Evolutionary conservation across 2,329 filamentous ascomycete genomes (phyloP), one percentile per base, ranked within the genome.

Genomic region (Colletotrichum theobromicola): DNA sequence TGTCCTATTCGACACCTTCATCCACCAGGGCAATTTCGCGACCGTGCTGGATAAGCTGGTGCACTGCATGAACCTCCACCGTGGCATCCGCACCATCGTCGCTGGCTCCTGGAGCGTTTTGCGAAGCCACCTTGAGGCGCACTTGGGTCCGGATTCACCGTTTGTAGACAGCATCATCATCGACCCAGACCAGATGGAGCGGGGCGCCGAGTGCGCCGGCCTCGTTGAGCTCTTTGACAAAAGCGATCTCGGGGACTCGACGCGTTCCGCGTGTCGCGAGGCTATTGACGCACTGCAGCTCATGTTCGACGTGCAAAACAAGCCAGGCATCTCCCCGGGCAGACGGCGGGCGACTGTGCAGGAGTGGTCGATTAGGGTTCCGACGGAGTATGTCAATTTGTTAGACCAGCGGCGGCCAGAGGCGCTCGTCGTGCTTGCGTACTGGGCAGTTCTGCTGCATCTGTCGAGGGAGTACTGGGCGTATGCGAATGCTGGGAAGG

Each of bases 401-500:
- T 76, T 88, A 9, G 79, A 81, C 16, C 73, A 78, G 37, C 80
- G 81, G 46, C 76, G 80, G 4, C 83, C 85, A 0, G 87, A 88
- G 76, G 86, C 86, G 2, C 69, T 85, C 28, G 80, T 80, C 2
- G 77, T 84, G 4, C 75, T 88, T 10, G 83, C 82, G 5, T 85
- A 86, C 75, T 88, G 86, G 77, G 86, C 84, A 4, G 80, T 85
- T 5, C 77, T 87, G 37, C 76, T 88, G 34, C 83, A 88, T 75
- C 76, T 78, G 21, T 78, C 76, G 21, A 78, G 79, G n/a, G 68
- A 79, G 2, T 79, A 78, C 21, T 86, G 84, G 84, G 77, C 83
- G 24, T 78, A 85, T 66, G 78, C 78, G 10, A 77, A 81, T 21
- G 75, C 80, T 4, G 83, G 83, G 5, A 69, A 76, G 63, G 80